Base-by-base conservation (phyloP, 2,329 filamentous ascomycete genomes). In the Penicillium sp. region DNA sequence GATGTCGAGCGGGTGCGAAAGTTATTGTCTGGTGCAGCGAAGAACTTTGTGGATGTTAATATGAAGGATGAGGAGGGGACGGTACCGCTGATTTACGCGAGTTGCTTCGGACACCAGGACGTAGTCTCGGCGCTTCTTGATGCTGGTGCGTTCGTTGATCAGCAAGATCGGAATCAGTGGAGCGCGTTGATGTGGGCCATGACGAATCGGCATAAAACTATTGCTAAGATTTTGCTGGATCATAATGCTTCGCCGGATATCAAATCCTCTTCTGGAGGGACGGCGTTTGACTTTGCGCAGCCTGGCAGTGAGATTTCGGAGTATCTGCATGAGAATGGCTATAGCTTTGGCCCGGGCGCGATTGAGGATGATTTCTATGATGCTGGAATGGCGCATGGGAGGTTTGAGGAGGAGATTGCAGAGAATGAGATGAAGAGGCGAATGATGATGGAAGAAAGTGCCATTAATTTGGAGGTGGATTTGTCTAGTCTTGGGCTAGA, bases 131-230 rank as follows among this genome's bases (percentile, higher is more conserved):
- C 89, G 37, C 83, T 99, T 51, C 85, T 99, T 52, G 85, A 91
- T 57, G 91, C 91, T 10, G 93, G 93, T 24, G 93, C 89, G 39
- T 85, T 91, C 67, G 92, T 98, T 52, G 92, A 99, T 77, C 89
- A 89, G 68, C 93, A 98, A 75, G 95, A 99, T 72, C 90, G 89
- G 61, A 98, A 98, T 71, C 89, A 96, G 71, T 99, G 95, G 95
- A 98, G 91, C 68, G 90, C 95, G 14, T 82, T 99, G 59, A 99
- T 99, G 93, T 99, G 95, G 95, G 93, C 95, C 49, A 98, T 98
- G 91, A 99, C 95, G 55, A 99, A 99, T 75, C 82, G 93, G 56
- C 95, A 99, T 77, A 98, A 98, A 77, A 88, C 87, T 48, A 99
- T 99, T 65, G 93, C 93, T 35, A 98, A 98, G 76, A 82, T 92